Base-by-base conservation (phyloP, 2,329 filamentous ascomycete species). In the Pseudofabraea citricarpa region DNA sequence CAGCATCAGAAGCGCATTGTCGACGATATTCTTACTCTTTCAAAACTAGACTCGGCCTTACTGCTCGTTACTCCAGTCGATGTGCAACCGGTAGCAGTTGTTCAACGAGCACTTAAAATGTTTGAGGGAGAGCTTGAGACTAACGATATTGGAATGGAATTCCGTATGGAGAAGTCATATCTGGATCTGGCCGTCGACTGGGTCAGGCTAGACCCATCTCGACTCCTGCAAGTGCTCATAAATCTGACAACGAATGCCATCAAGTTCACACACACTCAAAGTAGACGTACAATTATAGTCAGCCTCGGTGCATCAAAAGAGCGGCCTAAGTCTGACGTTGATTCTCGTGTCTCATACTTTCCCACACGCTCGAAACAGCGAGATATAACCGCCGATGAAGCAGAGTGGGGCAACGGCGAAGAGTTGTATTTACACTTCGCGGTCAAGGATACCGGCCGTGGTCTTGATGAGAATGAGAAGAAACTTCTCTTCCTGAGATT, bases 191-290 rank as follows among this genome's bases (percentile, higher is more conserved):
- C 71, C 3, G 70, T 90, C 23, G 78, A 85, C 48, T 88, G 83
- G 82, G 82, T 85, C 31, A 84, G 76, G 50, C 69, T 90, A 31
- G 87, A 91, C 58, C 86, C 87, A 6, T 87, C 84, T 8, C 74
- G 87, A 23, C 79, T 91, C 40, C 75, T 87, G 36, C 87, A 93
- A 61, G 85, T 91, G 1, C 68, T 91, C 6, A 89, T 93, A 59
- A 93, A 91, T 54, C 71, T 93, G 1, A 78, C 87, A 5, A 88
- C 85, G 4, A 91, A 91, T 55, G 85, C 87, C 0, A 82, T 93
- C 59, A 91, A 91, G 56, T 93, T 91, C 58, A 93, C 87, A 0
- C 81, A 81, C 21, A 73, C 73, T 0, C 78, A 82, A 18, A 79
- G 77, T 0, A 77, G 81, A 50, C 49, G 58, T 24, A 68, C 68